phyloP scores from a whole-genome alignment of 495 filamentous ascomycete species.

The Acidomyces sp. region DNA sequence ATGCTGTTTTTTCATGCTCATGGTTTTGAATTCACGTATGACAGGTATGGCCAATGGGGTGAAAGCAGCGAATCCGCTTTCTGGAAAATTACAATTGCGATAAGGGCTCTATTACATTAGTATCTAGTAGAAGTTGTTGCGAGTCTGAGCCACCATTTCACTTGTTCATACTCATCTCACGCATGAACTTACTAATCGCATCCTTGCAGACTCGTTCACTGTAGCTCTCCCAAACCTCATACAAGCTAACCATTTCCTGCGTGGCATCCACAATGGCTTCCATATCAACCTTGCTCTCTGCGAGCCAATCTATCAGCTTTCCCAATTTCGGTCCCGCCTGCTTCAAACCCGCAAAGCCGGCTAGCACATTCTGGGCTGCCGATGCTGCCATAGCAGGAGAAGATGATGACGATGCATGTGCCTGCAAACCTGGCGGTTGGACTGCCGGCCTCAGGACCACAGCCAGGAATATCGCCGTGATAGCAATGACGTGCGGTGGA shows the following conservation, averaged over 20 bases:
- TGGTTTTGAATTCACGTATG: too few relatives aligned
- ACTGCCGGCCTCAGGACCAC: constrained; percentile 55
- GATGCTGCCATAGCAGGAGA: constrained; percentile 1
- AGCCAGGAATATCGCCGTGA: constrained; percentile 79
- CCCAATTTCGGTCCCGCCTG: constrained; percentile 35
- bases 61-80: too few relatives aligned
- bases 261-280: constrained; percentile 84
- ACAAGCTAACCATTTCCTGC: constrained; percentile 90
- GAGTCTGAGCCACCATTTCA: too few relatives aligned
- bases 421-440: constrained; percentile 12
- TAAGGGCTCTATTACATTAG: too few relatives aligned
- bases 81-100: too few relatives aligned
- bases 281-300: constrained; percentile 85
- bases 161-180: too few relatives aligned
- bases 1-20: too few relatives aligned
- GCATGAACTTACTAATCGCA: constrained; percentile 37
- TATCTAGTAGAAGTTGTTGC: too few relatives aligned
- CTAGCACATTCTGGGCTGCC: constrained; percentile 14
- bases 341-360: constrained; percentile 15
- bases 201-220: constrained; percentile 72
- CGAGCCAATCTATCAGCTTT: constrained; percentile 70
- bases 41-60: too few relatives aligned
- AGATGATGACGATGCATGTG: neutral
- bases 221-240: constrained; percentile 83
- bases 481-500: constrained; percentile 77